Evolutionary conservation across 176 grass and related monocot species (phyloP).

Genomic region (Triticum aestivum): DNA sequence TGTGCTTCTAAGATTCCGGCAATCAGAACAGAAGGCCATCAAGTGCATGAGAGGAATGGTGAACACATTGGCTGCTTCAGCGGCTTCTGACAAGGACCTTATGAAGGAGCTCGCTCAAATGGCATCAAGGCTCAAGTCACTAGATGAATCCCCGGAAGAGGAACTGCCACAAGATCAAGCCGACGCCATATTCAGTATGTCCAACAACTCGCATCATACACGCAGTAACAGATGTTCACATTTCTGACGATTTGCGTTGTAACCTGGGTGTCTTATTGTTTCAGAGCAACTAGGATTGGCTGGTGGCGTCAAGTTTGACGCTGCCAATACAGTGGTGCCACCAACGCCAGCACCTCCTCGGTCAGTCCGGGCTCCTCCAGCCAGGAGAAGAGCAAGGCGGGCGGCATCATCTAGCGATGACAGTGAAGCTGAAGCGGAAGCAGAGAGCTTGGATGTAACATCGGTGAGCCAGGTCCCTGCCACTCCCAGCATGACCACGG

Average conservation of each 20-base stretch:
- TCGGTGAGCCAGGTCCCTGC: constrained; percentile 28
- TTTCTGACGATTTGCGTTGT: background rate
- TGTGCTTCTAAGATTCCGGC: constrained; percentile 58
- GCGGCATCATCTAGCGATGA: constrained; percentile 40
- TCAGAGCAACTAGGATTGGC: constrained; percentile 76
- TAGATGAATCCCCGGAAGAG: constrained; percentile 57
- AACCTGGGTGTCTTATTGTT: constrained; percentile 1
- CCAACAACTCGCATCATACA: background rate
- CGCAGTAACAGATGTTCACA: background rate
- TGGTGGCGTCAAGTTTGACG: constrained; percentile 45
- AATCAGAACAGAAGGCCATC: constrained; percentile 78
- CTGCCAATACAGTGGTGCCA: constrained; percentile 33
- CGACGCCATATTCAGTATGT: constrained; percentile 55
- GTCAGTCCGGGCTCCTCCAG: constrained; percentile 45
- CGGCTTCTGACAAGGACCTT: constrained; percentile 57
- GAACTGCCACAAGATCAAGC: constrained; percentile 58
- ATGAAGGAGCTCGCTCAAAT: constrained; percentile 75
- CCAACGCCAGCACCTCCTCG: constrained; percentile 67
- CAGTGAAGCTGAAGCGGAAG: constrained; percentile 7
- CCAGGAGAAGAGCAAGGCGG: constrained; percentile 59
- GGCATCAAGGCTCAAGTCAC: constrained; percentile 62
- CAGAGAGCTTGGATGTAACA: background rate
- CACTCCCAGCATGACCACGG: constrained; percentile 43
- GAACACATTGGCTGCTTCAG: constrained; percentile 39
- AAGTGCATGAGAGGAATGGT: constrained; percentile 83